These are phyloP conservation scores for Xanthoceras sorbifolium DNA, from an alignment of 345 rosid species.

Conservation along the genomic window DNA sequence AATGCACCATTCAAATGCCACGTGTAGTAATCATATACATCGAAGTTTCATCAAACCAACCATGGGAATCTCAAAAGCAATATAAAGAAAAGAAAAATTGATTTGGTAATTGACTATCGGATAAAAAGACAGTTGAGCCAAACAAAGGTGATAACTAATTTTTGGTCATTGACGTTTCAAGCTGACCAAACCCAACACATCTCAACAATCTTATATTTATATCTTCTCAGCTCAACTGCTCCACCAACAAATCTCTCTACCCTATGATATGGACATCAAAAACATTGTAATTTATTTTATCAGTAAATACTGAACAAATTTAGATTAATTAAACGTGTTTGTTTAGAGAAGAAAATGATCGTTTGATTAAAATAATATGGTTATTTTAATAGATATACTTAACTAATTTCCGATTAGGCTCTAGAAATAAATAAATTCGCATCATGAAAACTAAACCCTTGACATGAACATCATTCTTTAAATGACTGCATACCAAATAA, in stretches of 20 bases:
- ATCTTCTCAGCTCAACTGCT: background rate
- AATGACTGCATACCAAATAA: background rate
- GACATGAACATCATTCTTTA: background rate
- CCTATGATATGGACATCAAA: background rate
- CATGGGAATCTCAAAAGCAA: background rate
- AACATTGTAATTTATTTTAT: background rate
- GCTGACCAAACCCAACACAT: background rate
- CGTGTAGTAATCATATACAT: background rate
- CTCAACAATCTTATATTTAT: background rate
- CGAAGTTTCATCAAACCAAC: background rate
- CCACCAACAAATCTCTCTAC: background rate
- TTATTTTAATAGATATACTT: too few species aligned
- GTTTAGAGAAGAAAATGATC: too few species aligned
- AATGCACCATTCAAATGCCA: background rate
- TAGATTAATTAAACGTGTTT: too few species aligned
- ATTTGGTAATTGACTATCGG: constrained; percentile 8
- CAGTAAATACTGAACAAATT: too few species aligned
- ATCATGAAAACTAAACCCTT: background rate
- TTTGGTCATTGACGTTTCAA: constrained; percentile 2
- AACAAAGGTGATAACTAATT: background rate
- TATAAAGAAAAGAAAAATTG: background rate
- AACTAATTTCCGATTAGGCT: too few species aligned
- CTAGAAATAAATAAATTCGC: background rate
- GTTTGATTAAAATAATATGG: too few species aligned
- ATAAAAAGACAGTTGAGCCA: background rate